phyloP scores from a whole-genome alignment of 495 filamentous ascomycete species.

The Bombardia bombarda region DNA sequence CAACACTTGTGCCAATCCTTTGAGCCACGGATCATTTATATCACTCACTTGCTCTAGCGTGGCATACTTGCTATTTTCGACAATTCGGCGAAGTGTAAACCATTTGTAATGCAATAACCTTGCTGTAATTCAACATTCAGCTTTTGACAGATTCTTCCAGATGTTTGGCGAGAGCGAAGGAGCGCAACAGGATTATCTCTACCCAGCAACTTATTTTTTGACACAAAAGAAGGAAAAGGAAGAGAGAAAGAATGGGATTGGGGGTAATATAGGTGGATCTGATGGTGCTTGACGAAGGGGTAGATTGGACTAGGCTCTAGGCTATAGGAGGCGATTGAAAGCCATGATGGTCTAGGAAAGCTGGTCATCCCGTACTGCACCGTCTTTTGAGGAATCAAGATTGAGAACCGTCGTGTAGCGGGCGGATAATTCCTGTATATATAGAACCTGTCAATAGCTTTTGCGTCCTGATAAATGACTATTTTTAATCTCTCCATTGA shows the following conservation, averaged over 20 bases:
- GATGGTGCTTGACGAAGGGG: constrained; percentile 10
- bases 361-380: constrained; percentile 17
- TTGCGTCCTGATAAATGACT: constrained; percentile 5
- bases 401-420: constrained; percentile 2
- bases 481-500: neutral
- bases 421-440: constrained; percentile 6
- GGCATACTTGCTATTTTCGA: constrained; percentile 16
- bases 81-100: constrained; percentile 13
- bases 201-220: too few relatives aligned
- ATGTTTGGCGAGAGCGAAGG: constrained; percentile 6
- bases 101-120: constrained; percentile 16
- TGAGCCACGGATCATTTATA: constrained; percentile 3
- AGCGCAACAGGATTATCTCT: neutral
- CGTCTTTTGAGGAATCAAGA: constrained; percentile 15
- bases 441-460: constrained; percentile 8
- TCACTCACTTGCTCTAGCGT: constrained; percentile 3
- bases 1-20: neutral
- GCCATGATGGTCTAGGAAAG: constrained; percentile 28
- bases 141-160: constrained; percentile 6
- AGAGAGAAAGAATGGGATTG: constrained; percentile 10
- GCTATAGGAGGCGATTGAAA: constrained; percentile 16
- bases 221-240: neutral
- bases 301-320: constrained; percentile 28
- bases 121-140: constrained; percentile 14
- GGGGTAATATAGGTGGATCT: constrained; percentile 8